Conservation (phyloP, 257 asterid species). For the Rhazya stricta region DNA sequence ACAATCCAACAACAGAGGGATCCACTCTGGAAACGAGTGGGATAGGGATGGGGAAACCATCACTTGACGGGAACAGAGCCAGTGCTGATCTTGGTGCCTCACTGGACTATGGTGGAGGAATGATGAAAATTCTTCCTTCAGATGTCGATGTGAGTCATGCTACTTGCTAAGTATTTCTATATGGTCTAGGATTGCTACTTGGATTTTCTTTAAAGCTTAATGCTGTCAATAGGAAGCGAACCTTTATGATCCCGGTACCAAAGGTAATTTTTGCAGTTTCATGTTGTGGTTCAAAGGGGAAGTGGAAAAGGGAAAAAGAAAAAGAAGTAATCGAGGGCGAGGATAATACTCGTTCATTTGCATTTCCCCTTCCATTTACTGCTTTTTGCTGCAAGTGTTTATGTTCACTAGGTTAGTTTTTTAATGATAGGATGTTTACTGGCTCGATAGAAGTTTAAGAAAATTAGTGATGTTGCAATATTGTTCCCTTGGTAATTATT, state of each 20-base stretch:
- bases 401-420: neutral
- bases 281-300: neutral
- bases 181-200: neutral
- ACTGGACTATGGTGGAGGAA: conserved; percentile 67
- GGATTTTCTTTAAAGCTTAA: neutral
- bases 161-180: conserved; percentile 8
- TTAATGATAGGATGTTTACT: neutral
- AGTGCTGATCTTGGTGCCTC: conserved; percentile 38
- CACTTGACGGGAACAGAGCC: conserved; percentile 41
- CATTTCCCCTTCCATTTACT: neutral
- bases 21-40: conserved; percentile 30
- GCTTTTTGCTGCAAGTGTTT: neutral
- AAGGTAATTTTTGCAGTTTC: neutral
- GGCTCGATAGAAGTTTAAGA: conserved; percentile 2
- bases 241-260: neutral
- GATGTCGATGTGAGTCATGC: conserved; percentile 61
- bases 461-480: neutral
- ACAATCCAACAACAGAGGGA: conserved; percentile 36
- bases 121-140: conserved; percentile 74
- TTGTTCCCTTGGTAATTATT: neutral
- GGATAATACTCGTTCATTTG: neutral
- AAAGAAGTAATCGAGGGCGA: neutral
- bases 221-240: neutral
- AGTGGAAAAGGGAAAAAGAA: neutral
- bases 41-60: conserved; percentile 34